Evolutionary conservation across 805 yeast genomes (phyloP), one percentile per base, ranked within the genome.

Genomic region (Metschnikowia shivogae): DNA sequence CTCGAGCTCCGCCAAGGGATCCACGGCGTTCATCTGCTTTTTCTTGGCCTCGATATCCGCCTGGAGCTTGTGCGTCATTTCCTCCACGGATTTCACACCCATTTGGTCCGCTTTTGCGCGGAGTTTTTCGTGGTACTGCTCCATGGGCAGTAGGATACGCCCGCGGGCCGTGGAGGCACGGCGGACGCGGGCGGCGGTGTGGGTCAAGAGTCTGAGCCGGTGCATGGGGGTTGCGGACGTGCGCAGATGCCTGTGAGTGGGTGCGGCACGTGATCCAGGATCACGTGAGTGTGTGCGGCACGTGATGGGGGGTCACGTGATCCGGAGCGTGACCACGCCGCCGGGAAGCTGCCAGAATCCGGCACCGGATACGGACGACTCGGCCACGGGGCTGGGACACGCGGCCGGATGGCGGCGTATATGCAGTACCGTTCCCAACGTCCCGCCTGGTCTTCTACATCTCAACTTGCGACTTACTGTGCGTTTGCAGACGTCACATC

Each of bases 1-100:
- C 52, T 82, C 85, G n/a, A 84, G 64, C 48, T 82, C 86, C 41
- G 76, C 69, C 53, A 86, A 65, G 0, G 93, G 93, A 59, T 88
- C 95, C 11, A 85, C 64, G 44, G 72, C 77, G 58, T 72, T 74
- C 57, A 85, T 68, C 46, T 80, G 78, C 47, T 70, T 72, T 59
- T 81, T 84, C 39, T 72, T 76, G 30, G 63, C 58, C 31, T 74
- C 80, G 37, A 89, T 78, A 19, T 79, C 75, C 34, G 80, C 84
- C 55, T 84, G 81, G 50, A 84, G 64, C 50, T 76, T 78, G 34
- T 69, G 79, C 51, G 81, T 77, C 49, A 89, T 67, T 46, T 86
- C 86, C 6, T 80, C 79, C 4, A 86, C 64, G 30, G 70, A 61
- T 1, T 64, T 53, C 22, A 59, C 58, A 2, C 75, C 75, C 22